phyloP scores from a whole-genome alignment of 73 alveolate species.

The Paramecium sexaurelia region DNA sequence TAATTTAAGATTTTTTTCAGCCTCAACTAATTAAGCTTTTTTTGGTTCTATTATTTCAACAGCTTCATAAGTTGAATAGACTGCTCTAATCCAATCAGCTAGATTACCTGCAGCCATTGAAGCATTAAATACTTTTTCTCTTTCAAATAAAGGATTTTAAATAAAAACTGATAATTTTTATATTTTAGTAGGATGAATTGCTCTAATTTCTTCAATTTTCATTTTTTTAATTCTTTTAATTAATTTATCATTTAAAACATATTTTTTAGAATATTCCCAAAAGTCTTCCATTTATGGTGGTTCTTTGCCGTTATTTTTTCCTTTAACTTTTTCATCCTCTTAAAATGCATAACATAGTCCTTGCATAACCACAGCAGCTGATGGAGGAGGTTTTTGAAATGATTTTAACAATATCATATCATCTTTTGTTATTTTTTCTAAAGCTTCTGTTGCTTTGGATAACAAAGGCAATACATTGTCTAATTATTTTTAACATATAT shows the following conservation, averaged over 20 bases:
- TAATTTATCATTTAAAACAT: constrained; percentile 65
- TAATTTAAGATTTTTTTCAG: constrained; percentile 90
- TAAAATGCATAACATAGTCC: constrained; percentile 68
- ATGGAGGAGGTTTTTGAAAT: constrained; percentile 88
- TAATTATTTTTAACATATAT: constrained; percentile 83
- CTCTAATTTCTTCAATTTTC: constrained; percentile 55
- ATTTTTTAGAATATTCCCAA: constrained; percentile 76
- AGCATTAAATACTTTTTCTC: constrained; percentile 75
- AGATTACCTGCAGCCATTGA: constrained; percentile 87
- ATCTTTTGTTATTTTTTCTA: constrained; percentile 90
- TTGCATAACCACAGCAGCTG: constrained; percentile 57
- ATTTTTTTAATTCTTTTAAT: constrained; percentile 52
- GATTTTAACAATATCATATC: constrained; percentile 93
- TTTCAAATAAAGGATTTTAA: constrained; percentile 75
- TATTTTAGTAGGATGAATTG: constrained; percentile 74
- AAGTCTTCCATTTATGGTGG: constrained; percentile 70
- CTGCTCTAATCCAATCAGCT: constrained; percentile 94
- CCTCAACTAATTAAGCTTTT: constrained; percentile 95
- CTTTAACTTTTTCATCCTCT: constrained; percentile 53
- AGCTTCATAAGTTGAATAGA: constrained; percentile 66
- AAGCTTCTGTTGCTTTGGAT: constrained; percentile 95
- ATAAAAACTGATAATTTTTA: constrained; percentile 72
- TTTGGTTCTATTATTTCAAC: constrained; percentile 98
- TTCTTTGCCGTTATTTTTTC: constrained; percentile 29
- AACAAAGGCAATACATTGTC: constrained; percentile 98